Conservation (phyloP, 148 eudicot species). For the Camellia sinensis region DNA sequence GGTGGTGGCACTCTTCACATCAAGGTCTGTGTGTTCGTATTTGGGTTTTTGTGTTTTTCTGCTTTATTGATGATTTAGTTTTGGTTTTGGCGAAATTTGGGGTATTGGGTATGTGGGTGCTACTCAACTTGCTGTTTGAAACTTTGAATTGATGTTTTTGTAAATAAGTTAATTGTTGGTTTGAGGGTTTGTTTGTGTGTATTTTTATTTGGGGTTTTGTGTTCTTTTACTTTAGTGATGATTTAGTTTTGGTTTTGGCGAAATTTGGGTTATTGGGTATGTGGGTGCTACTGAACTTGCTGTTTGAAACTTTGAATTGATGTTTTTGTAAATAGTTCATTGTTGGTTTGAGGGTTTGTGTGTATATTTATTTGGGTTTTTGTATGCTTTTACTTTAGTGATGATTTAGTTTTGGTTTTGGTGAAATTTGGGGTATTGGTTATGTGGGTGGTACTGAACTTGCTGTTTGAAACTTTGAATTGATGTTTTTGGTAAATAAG, state of each 20-base stretch:
- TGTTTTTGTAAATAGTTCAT: not conserved
- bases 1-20: constrained; percentile 99
- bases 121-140: not conserved
- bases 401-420: not conserved
- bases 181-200: too few relatives aligned
- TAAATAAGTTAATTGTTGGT: too few relatives aligned
- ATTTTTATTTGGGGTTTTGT: not conserved
- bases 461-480: not conserved
- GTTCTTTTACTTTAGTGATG: not conserved
- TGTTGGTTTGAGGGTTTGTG: too few relatives aligned
- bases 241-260: not conserved
- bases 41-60: not conserved
- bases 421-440: not conserved
- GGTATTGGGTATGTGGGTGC: not conserved
- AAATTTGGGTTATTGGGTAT: not conserved
- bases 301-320: not conserved
- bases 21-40: constrained; percentile 38
- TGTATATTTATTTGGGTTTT: not conserved
- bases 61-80: not conserved
- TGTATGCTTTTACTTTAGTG: not conserved
- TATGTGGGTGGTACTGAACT: constrained; percentile 5
- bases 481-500: not conserved
- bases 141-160: not conserved
- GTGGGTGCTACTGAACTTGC: not conserved
- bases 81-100: not conserved